Evolutionary conservation across 306 rosid genomes (phyloP), one percentile per base, ranked within the genome.

Genomic region (apple (Malus domestica)): DNA sequence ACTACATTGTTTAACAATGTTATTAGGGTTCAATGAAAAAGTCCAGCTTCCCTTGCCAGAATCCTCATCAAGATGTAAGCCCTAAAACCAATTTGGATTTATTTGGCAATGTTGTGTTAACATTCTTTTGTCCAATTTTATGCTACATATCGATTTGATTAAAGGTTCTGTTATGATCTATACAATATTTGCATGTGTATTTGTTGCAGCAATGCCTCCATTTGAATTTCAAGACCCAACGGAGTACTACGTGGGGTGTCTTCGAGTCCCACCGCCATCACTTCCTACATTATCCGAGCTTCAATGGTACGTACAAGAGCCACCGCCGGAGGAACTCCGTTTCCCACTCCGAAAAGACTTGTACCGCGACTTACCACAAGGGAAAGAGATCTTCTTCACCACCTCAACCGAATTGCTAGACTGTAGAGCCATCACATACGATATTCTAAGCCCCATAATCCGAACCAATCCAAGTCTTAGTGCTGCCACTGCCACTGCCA

Each of bases 151-250:
- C 12, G 9, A 6, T 22, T 22, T 58, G 30, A 29, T 22, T 22
- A 22, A 58, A n/a, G 30, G 25, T 58, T n/a, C 22, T 22, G 10
- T 58, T 22, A 10, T 58, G 25, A 22, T 58, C 29, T 23, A 58
- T 58, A 4, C 29, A n/a, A 58, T 58, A 22, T 58, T n/a, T 27
- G 67, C 67, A 29, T 62, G 2, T 32, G 58, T 25, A 58, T 65
- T 35, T 44, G 9, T 63, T 76, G 78, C 92, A 90, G 97, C 92
- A 2, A 78, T 76, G 49, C 77, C 86, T 14, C 77, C 85, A 72
- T 81, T 85, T 81, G 96, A 95, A 40, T 92, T 80, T 79, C 90
- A 92, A 57, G 99, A 95, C 78, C 92, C 97, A 57, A 88, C 93
- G 0, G 97, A 92, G 7, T 83, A 89, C 84, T 95, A 88, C 84